A percentile compares a stretch with the other conserved stretches of the same genome.
These are phyloP conservation scores for Penicillium tannophilum DNA, from an alignment of 495 filamentous ascomycete species.

Conservation along the genomic window DNA sequence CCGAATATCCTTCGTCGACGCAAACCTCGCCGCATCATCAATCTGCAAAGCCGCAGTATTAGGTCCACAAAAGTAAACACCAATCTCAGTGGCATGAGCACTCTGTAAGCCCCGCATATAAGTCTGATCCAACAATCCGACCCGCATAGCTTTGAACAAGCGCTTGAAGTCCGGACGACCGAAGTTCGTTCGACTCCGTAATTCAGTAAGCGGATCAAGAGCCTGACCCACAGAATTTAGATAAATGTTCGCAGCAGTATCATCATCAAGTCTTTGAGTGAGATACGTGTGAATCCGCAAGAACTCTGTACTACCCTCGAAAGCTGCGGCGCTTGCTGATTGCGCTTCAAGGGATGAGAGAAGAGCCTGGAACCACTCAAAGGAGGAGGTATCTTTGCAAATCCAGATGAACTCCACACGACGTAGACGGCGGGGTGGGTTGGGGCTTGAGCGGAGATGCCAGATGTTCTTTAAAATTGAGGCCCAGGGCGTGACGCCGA, in stretches of 20 bases:
- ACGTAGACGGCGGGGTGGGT: slow-evolving; percentile 82
- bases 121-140: slow-evolving; percentile 79
- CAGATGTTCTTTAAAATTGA: slow-evolving; percentile 98
- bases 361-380: slow-evolving; percentile 98
- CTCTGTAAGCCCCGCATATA: slow-evolving; percentile 80
- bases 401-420: slow-evolving; percentile 99
- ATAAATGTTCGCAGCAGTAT: slow-evolving; percentile 94
- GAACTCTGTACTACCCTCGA: slow-evolving; percentile 77
- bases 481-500: slow-evolving; percentile 97
- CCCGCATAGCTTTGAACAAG: slow-evolving; percentile 81
- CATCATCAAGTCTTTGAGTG: slow-evolving; percentile 86
- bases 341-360: slow-evolving; percentile 91
- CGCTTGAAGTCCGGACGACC: slow-evolving; percentile 87
- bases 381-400: slow-evolving; percentile 92
- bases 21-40: slow-evolving; percentile 70
- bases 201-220: slow-evolving; percentile 88
- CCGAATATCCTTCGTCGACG: slow-evolving; percentile 72
- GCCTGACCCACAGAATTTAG: slow-evolving; percentile 88
- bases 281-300: slow-evolving; percentile 98
- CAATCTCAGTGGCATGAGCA: slow-evolving; percentile 76
- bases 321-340: slow-evolving; percentile 65
- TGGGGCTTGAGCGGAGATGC: slow-evolving; percentile 84
- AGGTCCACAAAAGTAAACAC: slow-evolving; percentile 97
- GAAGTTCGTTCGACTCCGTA: slow-evolving; percentile 90
- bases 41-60: slow-evolving; percentile 83